These are phyloP conservation scores for Cucumis hystrix DNA, from an alignment of 306 rosid species.

Conservation along the genomic window DNA sequence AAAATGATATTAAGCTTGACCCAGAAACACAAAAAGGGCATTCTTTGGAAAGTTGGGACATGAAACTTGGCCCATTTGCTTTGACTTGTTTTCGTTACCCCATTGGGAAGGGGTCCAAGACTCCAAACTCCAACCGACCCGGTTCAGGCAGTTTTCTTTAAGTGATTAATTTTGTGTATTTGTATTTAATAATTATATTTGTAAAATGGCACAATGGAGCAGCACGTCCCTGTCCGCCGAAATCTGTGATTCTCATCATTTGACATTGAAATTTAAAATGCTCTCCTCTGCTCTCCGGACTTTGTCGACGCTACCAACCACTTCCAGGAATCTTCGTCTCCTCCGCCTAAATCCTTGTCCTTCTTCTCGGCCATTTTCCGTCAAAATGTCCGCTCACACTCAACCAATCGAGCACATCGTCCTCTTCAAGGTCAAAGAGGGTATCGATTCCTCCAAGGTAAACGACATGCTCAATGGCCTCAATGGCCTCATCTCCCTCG, in stretches of 20 bases:
- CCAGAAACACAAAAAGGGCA: background rate
- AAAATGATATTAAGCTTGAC: too few species aligned
- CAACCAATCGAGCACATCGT: constrained; percentile 59
- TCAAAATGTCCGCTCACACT: constrained; percentile 14
- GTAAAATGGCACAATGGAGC: background rate
- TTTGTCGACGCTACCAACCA: constrained; percentile 6
- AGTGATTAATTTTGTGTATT: too few species aligned
- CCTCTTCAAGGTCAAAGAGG: constrained; percentile 70
- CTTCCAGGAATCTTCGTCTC: constrained; percentile 14
- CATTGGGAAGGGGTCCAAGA: too few species aligned
- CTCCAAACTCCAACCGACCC: too few species aligned
- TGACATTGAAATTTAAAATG: background rate
- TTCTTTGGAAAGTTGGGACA: too few species aligned
- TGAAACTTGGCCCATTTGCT: too few species aligned
- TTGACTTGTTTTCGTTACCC: too few species aligned
- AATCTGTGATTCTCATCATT: background rate
- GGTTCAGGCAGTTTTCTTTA: too few species aligned
- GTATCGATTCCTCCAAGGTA: constrained; percentile 47
- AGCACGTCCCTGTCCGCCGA: background rate
- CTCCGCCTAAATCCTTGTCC: background rate
- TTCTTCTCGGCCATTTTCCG: constrained; percentile 9
- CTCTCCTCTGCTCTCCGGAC: background rate
- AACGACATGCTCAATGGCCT: constrained; percentile 41
- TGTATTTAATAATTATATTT: too few species aligned
- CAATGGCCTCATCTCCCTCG: constrained; percentile 38